A percentile compares a stretch with the other conserved stretches of the same genome.
These are phyloP conservation scores for Pachyrhizus erosus DNA, from an alignment of 306 rosid genomes.

Conservation along the genomic window DNA sequence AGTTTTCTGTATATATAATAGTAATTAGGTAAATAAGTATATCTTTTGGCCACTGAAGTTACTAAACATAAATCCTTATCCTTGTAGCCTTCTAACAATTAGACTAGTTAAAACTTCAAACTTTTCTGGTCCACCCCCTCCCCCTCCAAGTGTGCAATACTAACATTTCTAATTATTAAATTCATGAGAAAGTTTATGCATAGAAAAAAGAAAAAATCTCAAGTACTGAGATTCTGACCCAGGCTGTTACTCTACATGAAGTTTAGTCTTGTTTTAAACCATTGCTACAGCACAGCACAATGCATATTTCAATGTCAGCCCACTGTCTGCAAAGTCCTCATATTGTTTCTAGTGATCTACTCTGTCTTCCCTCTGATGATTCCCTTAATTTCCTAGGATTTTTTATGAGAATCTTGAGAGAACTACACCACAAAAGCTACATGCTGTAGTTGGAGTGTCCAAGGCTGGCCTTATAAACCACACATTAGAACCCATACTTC, in stretches of 20 bases:
- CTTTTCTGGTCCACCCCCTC: too few relatives aligned
- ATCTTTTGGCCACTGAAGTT: neutral
- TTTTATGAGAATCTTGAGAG: neutral
- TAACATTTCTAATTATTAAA: constrained; percentile 21
- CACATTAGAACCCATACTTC: neutral
- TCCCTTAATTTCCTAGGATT: neutral
- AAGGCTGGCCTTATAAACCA: neutral
- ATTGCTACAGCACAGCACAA: neutral
- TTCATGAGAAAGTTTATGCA: constrained; percentile 22
- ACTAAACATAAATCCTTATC: neutral
- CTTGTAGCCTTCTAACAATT: neutral
- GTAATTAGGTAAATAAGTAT: constrained; percentile 23
- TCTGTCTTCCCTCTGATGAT: neutral
- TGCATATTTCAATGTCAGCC: constrained; percentile 6
- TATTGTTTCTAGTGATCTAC: neutral
- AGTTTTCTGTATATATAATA: constrained; percentile 60
- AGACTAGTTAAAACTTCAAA: constrained; percentile 8
- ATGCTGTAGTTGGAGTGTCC: neutral
- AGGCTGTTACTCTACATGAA: neutral
- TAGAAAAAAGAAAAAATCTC: neutral
- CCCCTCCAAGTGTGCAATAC: neutral
- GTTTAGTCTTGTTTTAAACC: neutral
- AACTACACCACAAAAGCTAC: neutral
- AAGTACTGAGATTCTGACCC: neutral
- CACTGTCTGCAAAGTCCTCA: neutral